phyloP scores from a whole-genome alignment of 2,329 filamentous ascomycete species.

The Sclerotiophoma versabilis region DNA sequence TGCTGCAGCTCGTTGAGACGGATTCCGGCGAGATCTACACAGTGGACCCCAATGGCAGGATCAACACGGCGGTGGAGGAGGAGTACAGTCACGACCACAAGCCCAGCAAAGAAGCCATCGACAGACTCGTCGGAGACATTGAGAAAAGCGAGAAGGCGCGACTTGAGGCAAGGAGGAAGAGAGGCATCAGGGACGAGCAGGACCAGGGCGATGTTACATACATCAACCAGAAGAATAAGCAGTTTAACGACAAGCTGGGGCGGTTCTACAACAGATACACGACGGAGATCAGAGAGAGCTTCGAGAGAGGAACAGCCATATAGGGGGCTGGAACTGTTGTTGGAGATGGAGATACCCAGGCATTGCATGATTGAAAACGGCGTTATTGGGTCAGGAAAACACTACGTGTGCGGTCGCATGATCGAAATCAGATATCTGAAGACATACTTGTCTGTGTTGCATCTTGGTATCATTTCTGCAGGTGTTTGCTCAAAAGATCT shows the following conservation, averaged over 20 bases:
- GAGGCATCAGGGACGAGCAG: constrained; percentile 71
- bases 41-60: constrained; percentile 87
- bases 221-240: constrained; percentile 99
- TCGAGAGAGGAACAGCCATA: constrained; percentile 96
- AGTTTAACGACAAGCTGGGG: constrained; percentile 97
- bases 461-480: constrained; percentile 13
- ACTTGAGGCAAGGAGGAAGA: constrained; percentile 83
- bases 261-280: constrained; percentile 99
- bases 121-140: constrained; percentile 85
- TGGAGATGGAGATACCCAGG: constrained; percentile 36
- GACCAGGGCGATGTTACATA: constrained; percentile 94
- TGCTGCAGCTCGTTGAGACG: constrained; percentile 93
- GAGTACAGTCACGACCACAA: constrained; percentile 83
- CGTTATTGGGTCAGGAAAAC: constrained; percentile 9
- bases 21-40: constrained; percentile 87
- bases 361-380: constrained; percentile 11
- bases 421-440: not conserved
- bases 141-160: constrained; percentile 86
- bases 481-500: constrained; percentile 42
- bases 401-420: not conserved
- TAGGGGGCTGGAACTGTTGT: constrained; percentile 47
- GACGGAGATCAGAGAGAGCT: constrained; percentile 93
- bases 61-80: constrained; percentile 88
- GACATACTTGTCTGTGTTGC: not conserved
- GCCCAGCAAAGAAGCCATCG: constrained; percentile 85